phyloP scores from a whole-genome alignment of 805 yeast species.

The Candida glaebosa region DNA sequence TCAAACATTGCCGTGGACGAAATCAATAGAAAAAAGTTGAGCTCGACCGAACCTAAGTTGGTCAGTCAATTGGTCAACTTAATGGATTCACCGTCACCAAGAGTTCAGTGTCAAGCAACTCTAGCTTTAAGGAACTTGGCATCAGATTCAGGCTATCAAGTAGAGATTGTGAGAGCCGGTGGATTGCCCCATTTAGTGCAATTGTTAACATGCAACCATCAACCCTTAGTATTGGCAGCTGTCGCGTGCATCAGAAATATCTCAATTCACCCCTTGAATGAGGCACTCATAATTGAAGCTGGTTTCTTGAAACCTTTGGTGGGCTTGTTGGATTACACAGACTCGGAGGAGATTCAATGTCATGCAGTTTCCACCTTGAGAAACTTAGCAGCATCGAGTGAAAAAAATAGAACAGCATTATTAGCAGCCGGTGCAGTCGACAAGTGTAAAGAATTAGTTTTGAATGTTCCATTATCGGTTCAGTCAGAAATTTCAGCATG shows the following conservation, averaged over 20 bases:
- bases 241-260: slow-evolving; percentile 98
- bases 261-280: slow-evolving; percentile 94
- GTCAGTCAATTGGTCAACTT: slow-evolving; percentile 82
- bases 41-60: slow-evolving; percentile 89
- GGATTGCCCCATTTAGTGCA: slow-evolving; percentile 94
- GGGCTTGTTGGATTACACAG: slow-evolving; percentile 73
- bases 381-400: slow-evolving; percentile 93
- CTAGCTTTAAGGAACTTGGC: slow-evolving; percentile 94
- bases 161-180: slow-evolving; percentile 92
- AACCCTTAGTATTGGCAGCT: slow-evolving; percentile 90
- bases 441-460: slow-evolving; percentile 83
- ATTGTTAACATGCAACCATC: slow-evolving; percentile 81
- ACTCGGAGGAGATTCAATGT: slow-evolving; percentile 95
- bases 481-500: slow-evolving; percentile 97
- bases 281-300: slow-evolving; percentile 92
- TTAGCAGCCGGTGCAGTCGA: slow-evolving; percentile 94
- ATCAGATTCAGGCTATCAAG: slow-evolving; percentile 91
- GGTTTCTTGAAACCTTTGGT: slow-evolving; percentile 94
- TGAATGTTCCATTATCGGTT: slow-evolving; percentile 83
- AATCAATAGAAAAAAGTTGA: slow-evolving; percentile 77
- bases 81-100: slow-evolving; percentile 90
- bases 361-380: slow-evolving; percentile 96
- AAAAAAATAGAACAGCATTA: slow-evolving; percentile 85
- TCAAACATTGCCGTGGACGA: slow-evolving; percentile 98
- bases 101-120: slow-evolving; percentile 98